Conservation (phyloP, 306 rosid species). For the Lupinus albus region DNA sequence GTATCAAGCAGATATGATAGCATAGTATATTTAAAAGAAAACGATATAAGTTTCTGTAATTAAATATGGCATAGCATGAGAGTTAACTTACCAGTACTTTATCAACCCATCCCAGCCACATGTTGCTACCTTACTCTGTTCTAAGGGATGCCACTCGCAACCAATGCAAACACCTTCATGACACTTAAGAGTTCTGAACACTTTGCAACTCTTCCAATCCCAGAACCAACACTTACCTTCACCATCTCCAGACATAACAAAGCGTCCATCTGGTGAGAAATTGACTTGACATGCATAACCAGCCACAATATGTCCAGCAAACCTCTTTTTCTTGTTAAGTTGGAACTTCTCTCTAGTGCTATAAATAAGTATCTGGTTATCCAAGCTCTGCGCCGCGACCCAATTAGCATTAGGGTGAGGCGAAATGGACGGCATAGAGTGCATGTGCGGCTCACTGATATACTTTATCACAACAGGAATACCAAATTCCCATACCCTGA, state of each 20-base stretch:
- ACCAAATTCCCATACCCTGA: constrained; percentile 95
- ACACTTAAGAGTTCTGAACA: constrained; percentile 90
- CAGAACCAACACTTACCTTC: constrained; percentile 99
- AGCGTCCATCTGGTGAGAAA: constrained; percentile 95
- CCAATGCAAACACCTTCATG: constrained; percentile 96
- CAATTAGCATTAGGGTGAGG: constrained; percentile 91
- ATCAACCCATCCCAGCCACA: constrained; percentile 99
- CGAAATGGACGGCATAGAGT: constrained; percentile 94
- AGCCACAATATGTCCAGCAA: constrained; percentile 91
- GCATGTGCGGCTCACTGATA: constrained; percentile 99
- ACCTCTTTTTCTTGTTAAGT: constrained; percentile 94
- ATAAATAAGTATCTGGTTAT: constrained; percentile 94
- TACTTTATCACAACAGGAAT: constrained; percentile 97
- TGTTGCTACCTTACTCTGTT: constrained; percentile 95
- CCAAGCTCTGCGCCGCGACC: constrained; percentile 98
- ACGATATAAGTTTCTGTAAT: constrained; percentile 12
- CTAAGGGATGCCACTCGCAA: constrained; percentile 89
- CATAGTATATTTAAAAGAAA: constrained; percentile 26
- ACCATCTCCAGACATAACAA: constrained; percentile 93
- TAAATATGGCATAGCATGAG: constrained; percentile 19
- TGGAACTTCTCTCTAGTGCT: constrained; percentile 98
- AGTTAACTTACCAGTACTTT: constrained; percentile 79
- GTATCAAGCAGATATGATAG: constrained; percentile 3
- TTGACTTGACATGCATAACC: constrained; percentile 96
- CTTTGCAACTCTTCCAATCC: constrained; percentile 99